Evolutionary conservation across 441 rosid species (phyloP), one percentile per base, ranked within the genome.

Genomic region (Bruguiera hainesii): DNA sequence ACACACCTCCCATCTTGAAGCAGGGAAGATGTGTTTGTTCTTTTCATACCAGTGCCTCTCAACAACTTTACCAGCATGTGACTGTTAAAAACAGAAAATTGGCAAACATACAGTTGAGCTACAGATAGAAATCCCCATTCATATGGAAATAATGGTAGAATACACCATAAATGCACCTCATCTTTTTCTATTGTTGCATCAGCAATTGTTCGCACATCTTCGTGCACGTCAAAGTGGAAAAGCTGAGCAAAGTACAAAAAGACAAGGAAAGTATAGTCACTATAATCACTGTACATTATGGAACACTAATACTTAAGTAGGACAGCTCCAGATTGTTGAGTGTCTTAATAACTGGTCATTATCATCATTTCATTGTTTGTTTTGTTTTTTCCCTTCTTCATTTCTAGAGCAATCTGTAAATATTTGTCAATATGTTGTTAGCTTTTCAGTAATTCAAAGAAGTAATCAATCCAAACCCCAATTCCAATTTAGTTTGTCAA

Each of bases 21-120:
- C 97, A 37, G 98, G 98, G 71, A 95, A 95, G 67, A 95, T 95
- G 78, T 92, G 98, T 71, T 92, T 92, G 90, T 95, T 95, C 93
- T 90, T 95, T 77, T 92, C 99, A 35, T 90, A 90, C 98, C 99
- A 95, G 74, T 92, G 99, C 82, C 99, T 89, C 89, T 92, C 99
- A n/a, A 92, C 98, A 29, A 95, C 98, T 81, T 95, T 92, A 64
- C 99, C 99, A 19, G 99, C 98, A 77, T 95, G 98, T 11, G 99
- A 95, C 98, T 94, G 82, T 63, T 48, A 53, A 25, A 60, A 51
- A 39, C 23, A 28, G 20, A 20, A 16, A 21, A 16, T 21, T 20
- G 29, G 5, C 8, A 21, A 5, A 20, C 15, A 23, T 61, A 37
- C 5, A 19, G 10, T 16, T 16, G 26, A 39, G 39, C 37, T 16